Base-by-base conservation (phyloP, 192 early-diverging fungal genomes). In the Coemansia sp. region DNA sequence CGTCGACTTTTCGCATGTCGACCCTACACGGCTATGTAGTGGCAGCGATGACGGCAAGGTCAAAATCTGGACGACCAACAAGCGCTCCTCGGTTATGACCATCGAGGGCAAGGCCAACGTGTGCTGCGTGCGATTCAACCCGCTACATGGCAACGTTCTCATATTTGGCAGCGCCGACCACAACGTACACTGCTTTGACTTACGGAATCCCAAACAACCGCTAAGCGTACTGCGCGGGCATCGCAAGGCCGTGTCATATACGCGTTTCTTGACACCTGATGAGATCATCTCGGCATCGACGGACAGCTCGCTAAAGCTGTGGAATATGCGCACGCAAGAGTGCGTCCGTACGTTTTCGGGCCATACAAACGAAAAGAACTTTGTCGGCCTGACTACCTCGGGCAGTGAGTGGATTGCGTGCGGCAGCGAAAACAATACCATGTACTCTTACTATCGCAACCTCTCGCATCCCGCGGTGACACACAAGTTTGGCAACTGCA, bases 101-200 rank as follows among this genome's bases (percentile, higher is more conserved):
- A 89, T 98, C 50, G 90, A 93, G 67, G 88, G 89, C 77, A 89
- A 89, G 55, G 94, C 93, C 26, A 96, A 95, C 77, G 89, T 96
- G 17, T 97, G 95, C 78, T 95, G 94, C 55, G 97, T 96, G 46
- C 92, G 94, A 62, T 98, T 95, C 84, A 93, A 94, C 61, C 97
- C 95, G 9, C 69, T 83, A 38, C 84, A 83, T 35, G 86, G 82
- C 58, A 82, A 95, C 66, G 85, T 93, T 23, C 64, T 97, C 33
- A 92, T 91, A 4, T 92, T 96, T 86, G 97, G 95, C 39, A 94
- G 94, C 42, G 95, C 95, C 55, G 95, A 97, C 73, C 94, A 96
- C 76, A 88, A 93, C 72, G 87, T 96, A 49, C 93, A 95, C 77
- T 96, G 93, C 79, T 96, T 95, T 71, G 96, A 98, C 74, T 58